Evolutionary conservation across 148 eudicot genomes (phyloP), one percentile per base, ranked within the genome.

Genomic region (Tetragonia tetragonoides): DNA sequence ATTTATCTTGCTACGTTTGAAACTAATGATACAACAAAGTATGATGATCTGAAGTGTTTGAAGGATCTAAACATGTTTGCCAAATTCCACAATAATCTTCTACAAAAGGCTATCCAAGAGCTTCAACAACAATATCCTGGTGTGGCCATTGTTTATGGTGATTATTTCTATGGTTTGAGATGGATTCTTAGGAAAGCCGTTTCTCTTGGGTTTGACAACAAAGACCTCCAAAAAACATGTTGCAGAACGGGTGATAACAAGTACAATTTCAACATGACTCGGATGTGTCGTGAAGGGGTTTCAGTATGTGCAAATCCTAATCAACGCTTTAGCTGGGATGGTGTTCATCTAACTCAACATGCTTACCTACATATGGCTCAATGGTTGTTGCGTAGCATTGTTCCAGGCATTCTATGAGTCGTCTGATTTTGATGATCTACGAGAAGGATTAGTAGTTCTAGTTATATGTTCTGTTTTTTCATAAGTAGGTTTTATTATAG

Each of bases 41-140:
- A 79, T 24, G 82, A 83, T 37, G 82, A 83, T 9, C 41, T 75
- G 47, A 24, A 56, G 0, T 83, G 85, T 66, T 15, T 83, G 54
- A 77, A 41, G 14, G 57, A 7, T 23, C 63, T 83, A 28, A 79
- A 79, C 47, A 53, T 66, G 18, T 64, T 79, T 10, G 77, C 82
- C 0, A 18, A 34, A n/a, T 79, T 41, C 49, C 79, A 79, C 17
- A 83, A 83, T 46, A 14, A 75, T 28, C 38, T 21, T 47, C 80
- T 83, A 12, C 73, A 56, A 53, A 20, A 15, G 41, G 84, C 78
- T 17, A 61, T 77, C 15, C 34, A 21, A 41, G 57, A 77, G 17
- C 74, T 83, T 17, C 59, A 69, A 47, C 65, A 46, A 16, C 53
- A 79, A 37, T 66, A 63, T 42, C 85, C 82, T 12, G 15, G 47